These are phyloP conservation scores for Lactifluus subvellereus DNA, from an alignment of 768 basidiomycete species.

Conservation along the genomic window DNA sequence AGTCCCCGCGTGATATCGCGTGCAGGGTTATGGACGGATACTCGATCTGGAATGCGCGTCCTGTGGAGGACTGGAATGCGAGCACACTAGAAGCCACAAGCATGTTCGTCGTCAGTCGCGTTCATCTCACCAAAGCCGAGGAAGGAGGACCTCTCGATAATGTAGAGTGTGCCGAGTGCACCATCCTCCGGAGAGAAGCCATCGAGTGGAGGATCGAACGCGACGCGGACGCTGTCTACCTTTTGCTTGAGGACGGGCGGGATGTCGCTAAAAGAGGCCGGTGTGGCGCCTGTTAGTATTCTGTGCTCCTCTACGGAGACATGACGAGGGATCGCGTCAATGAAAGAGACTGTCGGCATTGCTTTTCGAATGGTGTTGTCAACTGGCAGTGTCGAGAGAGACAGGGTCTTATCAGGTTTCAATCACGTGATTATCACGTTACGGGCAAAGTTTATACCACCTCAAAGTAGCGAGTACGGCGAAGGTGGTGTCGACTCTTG, in stretches of 20 bases:
- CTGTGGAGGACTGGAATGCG: conserved; percentile 65
- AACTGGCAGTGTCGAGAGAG: neutral
- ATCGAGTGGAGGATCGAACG: conserved; percentile 62
- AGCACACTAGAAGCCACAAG: conserved; percentile 47
- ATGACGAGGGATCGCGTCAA: conserved; percentile 39
- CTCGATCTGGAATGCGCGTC: conserved; percentile 73
- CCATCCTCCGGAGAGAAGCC: conserved; percentile 50
- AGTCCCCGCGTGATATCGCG: conserved; percentile 72
- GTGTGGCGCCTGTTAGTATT: conserved; percentile 68
- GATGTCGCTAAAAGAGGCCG: conserved; percentile 77
- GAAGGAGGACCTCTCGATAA: conserved; percentile 71
- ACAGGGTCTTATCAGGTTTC: too few species aligned
- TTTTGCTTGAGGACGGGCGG: conserved; percentile 74
- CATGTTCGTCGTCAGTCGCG: neutral
- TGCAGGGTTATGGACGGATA: conserved; percentile 92
- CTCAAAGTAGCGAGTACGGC: neutral
- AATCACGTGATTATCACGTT: neutral
- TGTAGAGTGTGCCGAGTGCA: conserved; percentile 64
- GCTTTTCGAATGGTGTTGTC: neutral
- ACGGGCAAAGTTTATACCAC: neutral
- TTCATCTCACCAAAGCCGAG: conserved; percentile 2
- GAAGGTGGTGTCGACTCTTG: neutral
- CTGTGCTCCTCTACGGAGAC: conserved; percentile 64
- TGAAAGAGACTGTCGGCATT: conserved; percentile 33
- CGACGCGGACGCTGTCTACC: conserved; percentile 63